A percentile compares a stretch with the other conserved stretches of the same genome.
Conservation (phyloP, 768 basidiomycete genomes). For the Lactarius evosmus region DNA sequence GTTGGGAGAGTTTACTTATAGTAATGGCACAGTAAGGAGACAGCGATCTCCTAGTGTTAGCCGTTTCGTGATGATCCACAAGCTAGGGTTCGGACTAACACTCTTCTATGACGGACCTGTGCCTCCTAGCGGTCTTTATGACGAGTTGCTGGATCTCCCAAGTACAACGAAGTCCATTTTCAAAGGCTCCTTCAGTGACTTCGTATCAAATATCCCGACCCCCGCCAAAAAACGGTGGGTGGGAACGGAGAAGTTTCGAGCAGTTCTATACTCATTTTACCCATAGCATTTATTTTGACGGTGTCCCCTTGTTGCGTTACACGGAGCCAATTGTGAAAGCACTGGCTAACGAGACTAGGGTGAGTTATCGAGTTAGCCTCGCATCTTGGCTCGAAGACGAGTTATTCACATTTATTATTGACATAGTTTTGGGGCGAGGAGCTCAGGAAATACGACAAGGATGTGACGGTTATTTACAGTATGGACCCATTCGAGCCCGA, state of each 20-base stretch:
- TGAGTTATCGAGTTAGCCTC: background rate
- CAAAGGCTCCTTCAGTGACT: conserved; percentile 38
- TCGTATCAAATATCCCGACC: conserved; percentile 35
- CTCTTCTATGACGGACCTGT: conserved; percentile 56
- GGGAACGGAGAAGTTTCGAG: background rate
- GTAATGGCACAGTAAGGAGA: conserved; percentile 28
- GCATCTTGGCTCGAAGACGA: background rate
- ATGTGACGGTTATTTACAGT: conserved; percentile 43
- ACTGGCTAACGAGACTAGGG: conserved; percentile 13
- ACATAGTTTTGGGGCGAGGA: conserved; percentile 45
- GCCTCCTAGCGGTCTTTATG: conserved; percentile 45
- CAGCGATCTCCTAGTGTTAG: conserved; percentile 34
- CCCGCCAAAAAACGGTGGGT: conserved; percentile 29
- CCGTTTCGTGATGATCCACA: conserved; percentile 30
- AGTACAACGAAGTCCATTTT: conserved; percentile 35
- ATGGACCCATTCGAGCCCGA: conserved; percentile 18
- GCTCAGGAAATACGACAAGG: conserved; percentile 36
- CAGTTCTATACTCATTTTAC: background rate
- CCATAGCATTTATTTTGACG: conserved; percentile 21
- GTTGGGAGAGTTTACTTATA: conserved; percentile 1
- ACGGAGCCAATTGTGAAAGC: conserved; percentile 9
- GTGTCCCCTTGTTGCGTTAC: conserved; percentile 7
- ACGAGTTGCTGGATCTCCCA: conserved; percentile 43
- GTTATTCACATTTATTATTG: background rate
- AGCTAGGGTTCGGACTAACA: conserved; percentile 5